Evolutionary conservation across 1,139 yeast species (phyloP).

Genomic region (Nakaseomyces kungkrabaensis): DNA sequence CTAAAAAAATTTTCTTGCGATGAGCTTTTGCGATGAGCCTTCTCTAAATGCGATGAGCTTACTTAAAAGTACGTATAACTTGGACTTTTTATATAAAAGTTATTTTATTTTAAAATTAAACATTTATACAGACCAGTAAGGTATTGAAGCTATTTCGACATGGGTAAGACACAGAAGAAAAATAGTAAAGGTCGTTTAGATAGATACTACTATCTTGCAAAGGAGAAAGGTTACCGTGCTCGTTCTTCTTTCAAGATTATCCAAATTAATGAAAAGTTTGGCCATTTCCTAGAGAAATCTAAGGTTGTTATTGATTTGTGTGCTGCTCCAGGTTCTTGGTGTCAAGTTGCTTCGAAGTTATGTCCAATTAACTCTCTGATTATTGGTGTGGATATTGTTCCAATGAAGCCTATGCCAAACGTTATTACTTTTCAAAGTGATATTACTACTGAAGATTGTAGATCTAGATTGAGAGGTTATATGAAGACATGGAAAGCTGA

Average conservation of each 20-base stretch:
- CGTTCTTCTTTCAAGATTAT: slow-evolving; percentile 95
- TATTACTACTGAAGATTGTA: slow-evolving; percentile 95
- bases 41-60: no score
- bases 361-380: slow-evolving; percentile 90
- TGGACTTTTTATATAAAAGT: no score
- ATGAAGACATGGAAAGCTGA: slow-evolving; percentile 99
- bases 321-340: slow-evolving; percentile 99
- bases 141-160: slow-evolving; percentile 16
- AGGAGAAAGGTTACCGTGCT: slow-evolving; percentile 96
- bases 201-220: slow-evolving; percentile 89
- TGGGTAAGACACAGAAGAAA: slow-evolving; percentile 95
- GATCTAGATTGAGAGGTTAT: slow-evolving; percentile 86
- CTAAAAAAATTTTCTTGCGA: slow-evolving; percentile 15
- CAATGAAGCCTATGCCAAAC: slow-evolving; percentile 89
- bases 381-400: slow-evolving; percentile 96
- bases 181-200: slow-evolving; percentile 98
- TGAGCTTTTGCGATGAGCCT: slow-evolving; percentile 7
- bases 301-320: slow-evolving; percentile 95
- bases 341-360: slow-evolving; percentile 92
- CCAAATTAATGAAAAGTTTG: slow-evolving; percentile 93
- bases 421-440: slow-evolving; percentile 92
- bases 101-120: no score
- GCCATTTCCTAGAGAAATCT: slow-evolving; percentile 90
- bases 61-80: no score
- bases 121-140: neutral